phyloP scores from a whole-genome alignment of 441 rosid genomes.

The Viola pubescens region DNA sequence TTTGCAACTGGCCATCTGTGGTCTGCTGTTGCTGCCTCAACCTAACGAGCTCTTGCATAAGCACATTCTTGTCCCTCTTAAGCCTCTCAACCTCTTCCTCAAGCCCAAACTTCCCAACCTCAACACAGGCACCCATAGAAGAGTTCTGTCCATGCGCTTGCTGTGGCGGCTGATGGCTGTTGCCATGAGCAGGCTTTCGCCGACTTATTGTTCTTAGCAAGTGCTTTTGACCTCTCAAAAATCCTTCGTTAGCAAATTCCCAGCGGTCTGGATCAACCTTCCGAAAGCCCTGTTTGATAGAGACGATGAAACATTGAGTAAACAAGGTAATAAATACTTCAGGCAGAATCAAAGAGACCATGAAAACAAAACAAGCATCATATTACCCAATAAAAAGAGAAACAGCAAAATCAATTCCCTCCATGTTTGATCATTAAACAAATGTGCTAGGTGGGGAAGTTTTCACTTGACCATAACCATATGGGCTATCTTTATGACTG shows the following conservation, averaged over 20 bases:
- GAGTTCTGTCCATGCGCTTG: conserved; percentile 44
- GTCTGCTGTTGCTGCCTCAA: conserved; percentile 87
- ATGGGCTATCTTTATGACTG: no score
- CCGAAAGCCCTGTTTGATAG: conserved; percentile 68
- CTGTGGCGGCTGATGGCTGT: conserved; percentile 49
- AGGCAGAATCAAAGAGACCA: not conserved
- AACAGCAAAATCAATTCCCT: not conserved
- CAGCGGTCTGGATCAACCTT: conserved; percentile 93
- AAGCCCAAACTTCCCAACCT: conserved; percentile 86
- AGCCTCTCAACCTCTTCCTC: conserved; percentile 94
- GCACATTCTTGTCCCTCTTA: conserved; percentile 87
- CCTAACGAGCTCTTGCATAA: conserved; percentile 91
- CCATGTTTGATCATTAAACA: no score
- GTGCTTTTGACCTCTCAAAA: conserved; percentile 84
- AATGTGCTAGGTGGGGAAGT: no score
- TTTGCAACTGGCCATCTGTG: conserved; percentile 70
- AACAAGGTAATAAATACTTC: not conserved
- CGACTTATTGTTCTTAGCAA: conserved; percentile 59
- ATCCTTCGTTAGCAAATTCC: conserved; percentile 93
- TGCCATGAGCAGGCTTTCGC: conserved; percentile 74
- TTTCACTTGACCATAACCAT: no score
- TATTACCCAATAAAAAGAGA: not conserved
- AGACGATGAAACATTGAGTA: not conserved
- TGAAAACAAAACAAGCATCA: not conserved
- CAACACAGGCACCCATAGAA: conserved; percentile 68